phyloP scores from a whole-genome alignment of 371 early-diverging fungal genomes.

The Mucor indicus region DNA sequence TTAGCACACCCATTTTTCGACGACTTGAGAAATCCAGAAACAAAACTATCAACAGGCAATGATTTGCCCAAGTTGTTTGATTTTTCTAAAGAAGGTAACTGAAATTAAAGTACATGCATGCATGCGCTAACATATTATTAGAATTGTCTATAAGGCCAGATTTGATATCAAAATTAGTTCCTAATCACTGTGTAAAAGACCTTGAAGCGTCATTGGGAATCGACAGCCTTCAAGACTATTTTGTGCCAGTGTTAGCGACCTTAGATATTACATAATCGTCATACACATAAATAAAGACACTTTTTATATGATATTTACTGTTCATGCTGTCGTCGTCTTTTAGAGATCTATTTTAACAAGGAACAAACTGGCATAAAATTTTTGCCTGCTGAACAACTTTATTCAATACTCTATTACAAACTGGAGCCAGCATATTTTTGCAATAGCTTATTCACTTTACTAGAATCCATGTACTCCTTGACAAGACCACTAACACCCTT shows the following conservation, averaged over 20 bases:
- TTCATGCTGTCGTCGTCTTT: too few species aligned
- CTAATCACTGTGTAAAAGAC: slow-evolving; percentile 54
- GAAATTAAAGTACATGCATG: too few species aligned
- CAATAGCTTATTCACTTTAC: slow-evolving; percentile 63
- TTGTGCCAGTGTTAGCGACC: too few species aligned
- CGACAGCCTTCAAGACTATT: too few species aligned
- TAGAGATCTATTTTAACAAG: too few species aligned
- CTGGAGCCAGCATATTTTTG: slow-evolving; percentile 37
- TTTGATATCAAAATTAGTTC: slow-evolving; percentile 59
- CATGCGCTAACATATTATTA: too few species aligned
- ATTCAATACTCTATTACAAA: too few species aligned
- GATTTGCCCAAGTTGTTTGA: slow-evolving; percentile 91
- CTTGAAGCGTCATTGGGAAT: slow-evolving; percentile 40
- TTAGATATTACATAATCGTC: too few species aligned
- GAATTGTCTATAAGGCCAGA: slow-evolving; percentile 53
- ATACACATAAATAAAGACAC: too few species aligned
- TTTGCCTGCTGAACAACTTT: too few species aligned
- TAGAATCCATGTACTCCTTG: slow-evolving; percentile 72
- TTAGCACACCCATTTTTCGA: slow-evolving; percentile 96
- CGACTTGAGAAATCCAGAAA: slow-evolving; percentile 82
- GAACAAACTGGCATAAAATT: too few species aligned
- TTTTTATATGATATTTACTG: too few species aligned
- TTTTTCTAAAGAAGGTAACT: slow-evolving; percentile 73
- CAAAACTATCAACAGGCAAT: slow-evolving; percentile 73
- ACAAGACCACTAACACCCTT: slow-evolving; percentile 74